A percentile compares a stretch with the other conserved stretches of the same genome.
Evolutionary conservation across 2,329 filamentous ascomycete species (phyloP).

Genomic region (Sclerotinia glacialis): DNA sequence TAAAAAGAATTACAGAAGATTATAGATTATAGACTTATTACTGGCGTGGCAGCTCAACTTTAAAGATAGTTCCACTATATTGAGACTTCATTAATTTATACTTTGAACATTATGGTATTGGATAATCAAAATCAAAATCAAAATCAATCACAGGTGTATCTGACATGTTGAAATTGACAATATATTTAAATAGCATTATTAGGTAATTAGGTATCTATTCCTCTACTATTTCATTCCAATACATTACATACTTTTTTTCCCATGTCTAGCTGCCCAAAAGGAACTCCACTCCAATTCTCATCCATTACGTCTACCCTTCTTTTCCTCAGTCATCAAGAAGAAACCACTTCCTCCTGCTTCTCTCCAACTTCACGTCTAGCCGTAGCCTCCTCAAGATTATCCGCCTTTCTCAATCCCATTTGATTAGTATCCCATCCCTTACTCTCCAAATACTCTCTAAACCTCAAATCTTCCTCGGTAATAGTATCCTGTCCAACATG

Average conservation of each 20-base stretch:
- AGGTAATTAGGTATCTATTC: neutral
- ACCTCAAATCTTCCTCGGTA: constrained; percentile 69
- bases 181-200: neutral
- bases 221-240: neutral
- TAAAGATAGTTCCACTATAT: too few relatives aligned
- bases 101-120: neutral
- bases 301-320: too few relatives aligned
- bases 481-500: constrained; percentile 85
- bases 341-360: constrained; percentile 5
- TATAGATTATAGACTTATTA: too few relatives aligned
- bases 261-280: neutral
- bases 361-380: constrained; percentile 4
- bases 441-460: constrained; percentile 67
- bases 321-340: too few relatives aligned
- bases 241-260: constrained; percentile 1
- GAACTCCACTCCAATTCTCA: too few relatives aligned
- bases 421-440: constrained; percentile 73
- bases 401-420: constrained; percentile 45
- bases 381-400: constrained; percentile 23
- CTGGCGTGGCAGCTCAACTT: too few relatives aligned
- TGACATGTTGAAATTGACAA: too few relatives aligned
- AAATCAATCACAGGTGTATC: neutral
- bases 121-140: neutral
- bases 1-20: too few relatives aligned
- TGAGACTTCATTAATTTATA: too few relatives aligned